phyloP scores from a whole-genome alignment of 2,329 filamentous ascomycete genomes.

The Grosmannia clavigera region DNA sequence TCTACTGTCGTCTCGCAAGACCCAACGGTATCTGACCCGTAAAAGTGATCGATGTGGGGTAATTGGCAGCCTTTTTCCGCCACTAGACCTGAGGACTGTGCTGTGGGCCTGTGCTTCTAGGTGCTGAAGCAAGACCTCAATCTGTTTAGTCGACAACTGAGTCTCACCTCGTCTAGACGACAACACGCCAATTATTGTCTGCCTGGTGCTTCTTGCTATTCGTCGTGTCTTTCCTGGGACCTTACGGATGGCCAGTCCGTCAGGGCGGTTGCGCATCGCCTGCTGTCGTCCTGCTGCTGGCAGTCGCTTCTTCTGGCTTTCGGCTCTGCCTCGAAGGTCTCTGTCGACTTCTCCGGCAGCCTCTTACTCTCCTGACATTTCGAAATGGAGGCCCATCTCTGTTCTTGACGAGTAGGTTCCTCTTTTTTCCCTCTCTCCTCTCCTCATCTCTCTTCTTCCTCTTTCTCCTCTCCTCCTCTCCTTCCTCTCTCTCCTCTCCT shows the following conservation, averaged over 20 bases:
- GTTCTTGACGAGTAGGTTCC: constrained; percentile 48
- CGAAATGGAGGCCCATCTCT: constrained; percentile 49
- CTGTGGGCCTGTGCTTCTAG: too few species aligned
- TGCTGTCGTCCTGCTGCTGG: not conserved
- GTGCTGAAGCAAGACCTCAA: too few species aligned
- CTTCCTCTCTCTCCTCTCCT: not conserved
- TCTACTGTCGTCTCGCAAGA: too few species aligned
- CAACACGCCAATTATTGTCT: too few species aligned
- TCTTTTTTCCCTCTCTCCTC: not conserved
- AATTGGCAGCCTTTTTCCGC: too few species aligned
- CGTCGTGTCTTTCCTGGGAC: not conserved
- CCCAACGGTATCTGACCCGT: too few species aligned
- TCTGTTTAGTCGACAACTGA: too few species aligned
- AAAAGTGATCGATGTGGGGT: too few species aligned
- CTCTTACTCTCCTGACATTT: not conserved
- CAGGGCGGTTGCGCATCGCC: not conserved
- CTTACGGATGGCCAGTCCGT: not conserved
- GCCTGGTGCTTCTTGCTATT: not conserved
- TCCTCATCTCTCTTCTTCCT: not conserved
- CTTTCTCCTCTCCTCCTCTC: not conserved
- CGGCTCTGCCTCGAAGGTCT: not conserved
- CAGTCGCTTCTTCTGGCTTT: not conserved
- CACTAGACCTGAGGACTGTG: too few species aligned
- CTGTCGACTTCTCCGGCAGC: not conserved
- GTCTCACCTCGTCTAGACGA: too few species aligned